phyloP scores from a whole-genome alignment of 768 basidiomycete genomes.

The Amanita pseudoporphyria region DNA sequence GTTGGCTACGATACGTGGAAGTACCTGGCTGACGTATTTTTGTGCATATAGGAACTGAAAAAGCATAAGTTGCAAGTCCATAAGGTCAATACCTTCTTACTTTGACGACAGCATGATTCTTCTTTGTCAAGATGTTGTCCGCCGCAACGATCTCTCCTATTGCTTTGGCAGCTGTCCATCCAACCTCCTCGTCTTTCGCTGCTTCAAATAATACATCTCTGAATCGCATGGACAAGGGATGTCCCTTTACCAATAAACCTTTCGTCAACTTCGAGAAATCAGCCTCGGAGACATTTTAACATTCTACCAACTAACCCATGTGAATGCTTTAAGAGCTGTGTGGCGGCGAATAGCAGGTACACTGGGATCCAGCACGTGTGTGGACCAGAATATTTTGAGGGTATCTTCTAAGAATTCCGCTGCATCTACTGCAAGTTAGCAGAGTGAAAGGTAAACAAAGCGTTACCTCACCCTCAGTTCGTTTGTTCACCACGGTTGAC shows the following conservation, averaged over 20 bases:
- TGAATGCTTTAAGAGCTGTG: constrained; percentile 50
- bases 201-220: constrained; percentile 59
- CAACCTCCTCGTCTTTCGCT: constrained; percentile 56
- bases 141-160: constrained; percentile 57
- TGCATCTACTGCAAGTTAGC: constrained; percentile 27
- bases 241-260: constrained; percentile 68
- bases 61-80: not conserved
- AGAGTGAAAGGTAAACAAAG: not conserved
- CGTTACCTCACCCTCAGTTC: constrained; percentile 44
- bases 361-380: constrained; percentile 29
- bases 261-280: constrained; percentile 51
- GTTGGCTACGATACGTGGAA: constrained; percentile 68
- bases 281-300: not conserved
- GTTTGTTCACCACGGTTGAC: constrained; percentile 72
- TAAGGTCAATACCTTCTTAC: constrained; percentile 28
- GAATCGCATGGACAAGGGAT: constrained; percentile 45
- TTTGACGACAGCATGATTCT: constrained; percentile 69
- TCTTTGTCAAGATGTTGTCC: constrained; percentile 64
- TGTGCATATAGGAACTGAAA: constrained; percentile 64
- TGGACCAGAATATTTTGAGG: constrained; percentile 38
- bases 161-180: constrained; percentile 66
- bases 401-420: constrained; percentile 32
- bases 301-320: constrained; percentile 42
- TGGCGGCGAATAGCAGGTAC: constrained; percentile 29
- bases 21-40: constrained; percentile 58